These are phyloP conservation scores for Kwoniella botswanensis DNA, from an alignment of 768 basidiomycete species.

Conservation along the genomic window DNA sequence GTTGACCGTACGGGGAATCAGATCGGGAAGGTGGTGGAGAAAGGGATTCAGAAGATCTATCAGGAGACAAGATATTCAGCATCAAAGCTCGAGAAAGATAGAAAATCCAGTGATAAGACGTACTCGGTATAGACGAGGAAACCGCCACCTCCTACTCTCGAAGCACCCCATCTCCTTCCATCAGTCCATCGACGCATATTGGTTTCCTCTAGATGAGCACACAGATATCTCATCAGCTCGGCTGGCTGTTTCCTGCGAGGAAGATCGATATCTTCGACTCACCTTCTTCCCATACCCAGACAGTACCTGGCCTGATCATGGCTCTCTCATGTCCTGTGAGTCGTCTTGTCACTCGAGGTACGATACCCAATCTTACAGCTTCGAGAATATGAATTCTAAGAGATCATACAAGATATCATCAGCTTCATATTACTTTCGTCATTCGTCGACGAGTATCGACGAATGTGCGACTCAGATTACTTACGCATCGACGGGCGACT, in stretches of 20 bases:
- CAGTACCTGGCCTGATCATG: constrained; percentile 50
- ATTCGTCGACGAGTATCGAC: neutral
- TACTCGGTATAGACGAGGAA: constrained; percentile 54
- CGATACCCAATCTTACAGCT: constrained; percentile 48
- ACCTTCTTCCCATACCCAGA: constrained; percentile 58
- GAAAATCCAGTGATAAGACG: constrained; percentile 8
- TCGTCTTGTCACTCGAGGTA: constrained; percentile 54
- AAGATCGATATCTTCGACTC: constrained; percentile 9
- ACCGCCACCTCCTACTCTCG: constrained; percentile 51
- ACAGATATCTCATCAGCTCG: constrained; percentile 3
- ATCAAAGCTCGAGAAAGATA: neutral
- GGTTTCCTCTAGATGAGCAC: constrained; percentile 44
- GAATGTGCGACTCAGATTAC: constrained; percentile 19
- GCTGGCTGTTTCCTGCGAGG: too few relatives aligned
- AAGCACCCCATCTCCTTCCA: constrained; percentile 52
- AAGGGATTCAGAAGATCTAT: constrained; percentile 26
- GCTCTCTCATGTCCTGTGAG: constrained; percentile 52
- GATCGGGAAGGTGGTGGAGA: constrained; percentile 31
- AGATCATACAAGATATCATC: neutral
- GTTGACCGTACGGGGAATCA: constrained; percentile 22
- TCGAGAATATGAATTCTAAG: constrained; percentile 52
- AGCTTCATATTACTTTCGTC: neutral
- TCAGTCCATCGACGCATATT: constrained; percentile 56
- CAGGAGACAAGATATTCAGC: constrained; percentile 6
- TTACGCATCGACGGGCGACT: constrained; percentile 54